phyloP scores from a whole-genome alignment of 2,329 filamentous ascomycete genomes.

The Aureobasidium sp. region DNA sequence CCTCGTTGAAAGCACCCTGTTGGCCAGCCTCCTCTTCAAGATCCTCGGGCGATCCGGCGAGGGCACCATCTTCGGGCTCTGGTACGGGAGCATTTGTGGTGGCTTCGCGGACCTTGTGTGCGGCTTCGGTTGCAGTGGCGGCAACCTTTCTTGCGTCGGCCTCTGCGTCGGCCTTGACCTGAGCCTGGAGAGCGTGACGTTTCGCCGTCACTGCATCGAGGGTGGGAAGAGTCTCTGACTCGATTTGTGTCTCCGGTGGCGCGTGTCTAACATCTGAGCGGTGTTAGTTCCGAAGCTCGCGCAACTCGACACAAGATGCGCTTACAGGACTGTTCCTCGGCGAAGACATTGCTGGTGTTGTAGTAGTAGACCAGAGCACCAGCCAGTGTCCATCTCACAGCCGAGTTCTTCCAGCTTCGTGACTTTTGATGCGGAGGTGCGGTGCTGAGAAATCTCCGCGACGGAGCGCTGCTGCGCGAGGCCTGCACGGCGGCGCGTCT shows the following conservation, averaged over 20 bases:
- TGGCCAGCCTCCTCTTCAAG: conserved; percentile 76
- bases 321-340: conserved; percentile 72
- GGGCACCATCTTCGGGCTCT: conserved; percentile 25
- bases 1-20: conserved; percentile 93
- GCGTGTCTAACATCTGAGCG: conserved; percentile 26
- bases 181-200: conserved; percentile 29
- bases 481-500: conserved; percentile 34
- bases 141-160: conserved; percentile 21
- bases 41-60: conserved; percentile 40
- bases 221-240: conserved; percentile 37
- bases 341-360: conserved; percentile 81
- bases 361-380: conserved; percentile 82
- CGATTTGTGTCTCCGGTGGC: conserved; percentile 35
- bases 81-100: conserved; percentile 17
- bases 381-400: conserved; percentile 67
- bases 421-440: conserved; percentile 57
- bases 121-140: conserved; percentile 12
- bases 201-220: conserved; percentile 40
- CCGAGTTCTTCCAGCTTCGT: conserved; percentile 74
- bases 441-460: conserved; percentile 50
- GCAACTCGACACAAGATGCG: conserved; percentile 16
- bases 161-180: conserved; percentile 27
- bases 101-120: conserved; percentile 1
- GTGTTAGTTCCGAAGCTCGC: conserved; percentile 16
- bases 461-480: conserved; percentile 29